Evolutionary conservation across 2,329 filamentous ascomycete genomes (phyloP), one percentile per base, ranked within the genome.

Genomic region (Neopestalotiopsis rosae): DNA sequence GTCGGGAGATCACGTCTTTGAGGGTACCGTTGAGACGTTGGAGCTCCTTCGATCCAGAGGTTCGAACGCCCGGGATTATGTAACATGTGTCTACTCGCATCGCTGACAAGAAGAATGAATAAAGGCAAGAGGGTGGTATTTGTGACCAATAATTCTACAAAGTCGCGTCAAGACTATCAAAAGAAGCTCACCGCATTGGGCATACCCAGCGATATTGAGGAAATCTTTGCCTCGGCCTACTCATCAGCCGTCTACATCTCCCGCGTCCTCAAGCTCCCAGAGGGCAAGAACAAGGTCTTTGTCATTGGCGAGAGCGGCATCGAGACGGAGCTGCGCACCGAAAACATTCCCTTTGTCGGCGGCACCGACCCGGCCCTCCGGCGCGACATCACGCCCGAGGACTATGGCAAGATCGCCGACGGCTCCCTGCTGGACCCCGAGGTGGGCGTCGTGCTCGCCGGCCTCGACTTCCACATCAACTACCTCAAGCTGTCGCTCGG

Each of bases 61-160:
- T 95, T 76, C 70, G 79, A n/a, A 3, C 3, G 28, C 12, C 17
- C 69, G 61, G 10, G 10, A 57, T 65, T 56, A 57, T 30, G 63
- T 28, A 70, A 20, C 17, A 30, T 10, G 5, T 17, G 14, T 20
- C 14, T n/a, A 14, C 1, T n/a, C 34, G 6, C 30, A 40, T 10
- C 69, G 52, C 67, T 61, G 17, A 69, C 14, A 30, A 17, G 24
- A 12, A 34, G 52, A 14, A 14, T 49, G 68, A 38, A 61, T 14
- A 34, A 66, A 96, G 95, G 94, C 78, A 99, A 99, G 82, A 92
- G 92, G 79, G 88, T 96, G 42, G 91, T 99, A 67, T 99, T 99
- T 78, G 96, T 99, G 66, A 99, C 96, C 56, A 99, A 99, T 84
- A 99, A 99, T 85, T 98, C 94, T 77, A 98, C 96, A 68, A 99